Evolutionary conservation across 176 grass and related monocot genomes (phyloP), one percentile per base, ranked within the genome.

Genomic region (Musa schizocarpa): DNA sequence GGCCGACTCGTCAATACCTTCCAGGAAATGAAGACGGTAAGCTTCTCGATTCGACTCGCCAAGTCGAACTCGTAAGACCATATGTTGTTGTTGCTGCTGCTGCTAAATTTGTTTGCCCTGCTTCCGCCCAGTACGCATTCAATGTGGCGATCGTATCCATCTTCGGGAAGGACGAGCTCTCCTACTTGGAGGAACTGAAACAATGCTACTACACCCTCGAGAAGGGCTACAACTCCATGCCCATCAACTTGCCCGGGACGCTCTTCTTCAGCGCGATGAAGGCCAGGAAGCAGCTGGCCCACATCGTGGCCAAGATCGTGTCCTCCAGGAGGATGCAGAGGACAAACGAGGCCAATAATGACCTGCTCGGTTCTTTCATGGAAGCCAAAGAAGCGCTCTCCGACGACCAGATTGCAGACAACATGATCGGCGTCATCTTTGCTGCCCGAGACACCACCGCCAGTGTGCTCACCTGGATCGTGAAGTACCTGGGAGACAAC

Each of bases 221-320:
- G 82, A 95, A 99, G 19, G 96, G 96, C 14, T 99, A 99, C 79
- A 99, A 99, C 85, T 95, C 96, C 27, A 95, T 99, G 96, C 96
- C 96, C 12, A 90, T 99, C 86, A 63, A 22, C n/a, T n/a, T 22
- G 19, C 61, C 20, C 61, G 61, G 20, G 9, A 63, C 21, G 19
- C 59, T 63, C n/a, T 63, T 21, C 59, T 23, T 9, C n/a, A 11
- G 20, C 5, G 59, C 19, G 9, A 20, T 19, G 19, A 95, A 86
- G 81, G 82, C 96, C 11, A 84, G 96, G 17, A 84, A 80, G 69
- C 80, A 85, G 0, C 81, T 9, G 9, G 16, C 59, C 19, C 52
- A 2, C 55, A 67, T 87, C n/a, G 57, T 87, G 13, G 24, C 74
- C 16, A 58, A 68, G 65, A 82, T 84, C 75, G 12, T 82, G 56